Percentiles rank a stretch among this genome's conserved stretches.
phyloP scores from a whole-genome alignment of 2,329 filamentous ascomycete species.

The Zelopaecilomyces penicillatus region DNA sequence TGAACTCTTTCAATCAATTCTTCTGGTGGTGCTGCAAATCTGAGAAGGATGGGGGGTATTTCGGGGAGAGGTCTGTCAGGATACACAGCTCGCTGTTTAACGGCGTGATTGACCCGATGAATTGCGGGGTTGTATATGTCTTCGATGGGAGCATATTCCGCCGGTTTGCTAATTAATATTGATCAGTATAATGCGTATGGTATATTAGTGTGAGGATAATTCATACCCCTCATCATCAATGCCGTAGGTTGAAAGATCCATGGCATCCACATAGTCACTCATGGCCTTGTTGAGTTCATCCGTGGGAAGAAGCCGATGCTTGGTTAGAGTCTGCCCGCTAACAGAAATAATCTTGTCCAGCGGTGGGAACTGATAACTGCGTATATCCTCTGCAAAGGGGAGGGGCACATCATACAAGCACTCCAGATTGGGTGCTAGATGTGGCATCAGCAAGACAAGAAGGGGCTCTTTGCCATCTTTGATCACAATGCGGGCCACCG shows the following conservation, averaged over 20 bases:
- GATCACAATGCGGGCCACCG: conserved; percentile 72
- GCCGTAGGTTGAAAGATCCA: conserved; percentile 71
- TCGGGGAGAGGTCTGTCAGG: conserved; percentile 56
- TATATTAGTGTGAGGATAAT: not conserved
- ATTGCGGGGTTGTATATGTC: conserved; percentile 77
- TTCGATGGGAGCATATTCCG: conserved; percentile 69
- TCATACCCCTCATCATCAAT: conserved; percentile 66
- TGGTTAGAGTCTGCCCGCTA: conserved; percentile 69
- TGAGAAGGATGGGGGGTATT: conserved; percentile 55
- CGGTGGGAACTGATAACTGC: conserved; percentile 84
- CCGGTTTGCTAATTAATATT: conserved; percentile 25
- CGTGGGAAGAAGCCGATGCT: conserved; percentile 76
- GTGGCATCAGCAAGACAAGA: conserved; percentile 70
- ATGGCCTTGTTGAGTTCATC: conserved; percentile 70
- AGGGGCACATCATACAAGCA: conserved; percentile 84
- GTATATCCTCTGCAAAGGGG: conserved; percentile 87
- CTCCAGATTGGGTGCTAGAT: conserved; percentile 70
- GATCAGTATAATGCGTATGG: not conserved
- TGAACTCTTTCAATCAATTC: conserved; percentile 53
- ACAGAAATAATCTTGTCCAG: conserved; percentile 80
- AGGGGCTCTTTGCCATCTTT: conserved; percentile 76
- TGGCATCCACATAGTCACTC: conserved; percentile 84
- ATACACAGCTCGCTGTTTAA: conserved; percentile 73
- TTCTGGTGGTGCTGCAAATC: conserved; percentile 64
- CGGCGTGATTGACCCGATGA: conserved; percentile 81